Conservation (phyloP, 2,329 filamentous ascomycete genomes). For the Clathrospora elynae region DNA sequence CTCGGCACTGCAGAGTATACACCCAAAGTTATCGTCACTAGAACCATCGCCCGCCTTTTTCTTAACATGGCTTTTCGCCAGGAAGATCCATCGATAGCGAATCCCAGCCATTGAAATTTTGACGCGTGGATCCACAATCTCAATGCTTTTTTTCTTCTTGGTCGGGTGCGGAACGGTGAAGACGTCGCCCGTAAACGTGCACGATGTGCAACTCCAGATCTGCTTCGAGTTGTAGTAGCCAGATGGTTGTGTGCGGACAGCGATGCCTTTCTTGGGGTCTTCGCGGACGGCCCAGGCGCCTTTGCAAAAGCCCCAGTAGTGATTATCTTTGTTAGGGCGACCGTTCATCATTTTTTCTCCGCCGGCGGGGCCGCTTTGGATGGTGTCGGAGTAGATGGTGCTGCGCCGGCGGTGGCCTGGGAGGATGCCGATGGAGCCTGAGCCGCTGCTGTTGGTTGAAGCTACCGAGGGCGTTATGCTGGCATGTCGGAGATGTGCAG, state of each 20-base stretch:
- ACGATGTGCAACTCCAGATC: slow-evolving; percentile 45
- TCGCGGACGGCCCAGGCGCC: slow-evolving; percentile 47
- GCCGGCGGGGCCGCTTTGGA: slow-evolving; percentile 21
- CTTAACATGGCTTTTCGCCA: slow-evolving; percentile 45
- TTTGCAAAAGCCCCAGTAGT: slow-evolving; percentile 52
- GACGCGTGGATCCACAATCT: slow-evolving; percentile 38
- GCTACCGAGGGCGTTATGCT: slow-evolving; percentile 20
- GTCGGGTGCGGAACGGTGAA: slow-evolving; percentile 29
- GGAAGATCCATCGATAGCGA: slow-evolving; percentile 48
- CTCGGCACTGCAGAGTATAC: slow-evolving; percentile 44
- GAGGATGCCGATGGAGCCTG: slow-evolving; percentile 20
- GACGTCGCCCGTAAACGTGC: slow-evolving; percentile 42
- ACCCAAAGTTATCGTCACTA: slow-evolving; percentile 41
- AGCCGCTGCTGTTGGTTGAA: slow-evolving; percentile 25
- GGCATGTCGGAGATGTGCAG: slow-evolving; percentile 9
- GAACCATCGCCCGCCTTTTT: slow-evolving; percentile 16
- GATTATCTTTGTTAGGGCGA: slow-evolving; percentile 48
- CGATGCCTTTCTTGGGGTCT: slow-evolving; percentile 42
- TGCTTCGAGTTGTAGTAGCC: slow-evolving; percentile 44
- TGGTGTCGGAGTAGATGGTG: slow-evolving; percentile 25
- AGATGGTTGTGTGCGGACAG: slow-evolving; percentile 35
- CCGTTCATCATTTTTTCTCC: slow-evolving; percentile 41
- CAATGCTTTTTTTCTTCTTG: slow-evolving; percentile 37
- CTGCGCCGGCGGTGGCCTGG: slow-evolving; percentile 14
- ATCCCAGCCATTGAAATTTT: slow-evolving; percentile 33